Evolutionary conservation across 306 rosid genomes (phyloP).

Genomic region (Cucumis cinereus): DNA sequence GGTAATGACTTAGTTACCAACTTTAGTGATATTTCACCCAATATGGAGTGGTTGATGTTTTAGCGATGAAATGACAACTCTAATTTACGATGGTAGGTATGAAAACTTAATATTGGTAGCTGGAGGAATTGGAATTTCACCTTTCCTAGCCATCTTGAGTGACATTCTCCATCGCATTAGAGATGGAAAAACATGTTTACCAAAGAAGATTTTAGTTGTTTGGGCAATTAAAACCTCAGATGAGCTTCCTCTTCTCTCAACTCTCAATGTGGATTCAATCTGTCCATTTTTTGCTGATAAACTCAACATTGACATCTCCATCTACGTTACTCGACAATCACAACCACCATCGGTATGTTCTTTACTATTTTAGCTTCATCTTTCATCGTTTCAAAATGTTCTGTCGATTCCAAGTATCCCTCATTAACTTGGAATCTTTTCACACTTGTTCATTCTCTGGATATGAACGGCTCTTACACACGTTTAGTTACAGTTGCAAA

Average conservation of each 20-base stretch:
- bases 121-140: conserved; percentile 93
- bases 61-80: neutral
- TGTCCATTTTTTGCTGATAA: conserved; percentile 45
- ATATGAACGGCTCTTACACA: too few species aligned
- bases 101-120: conserved; percentile 81
- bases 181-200: conserved; percentile 61
- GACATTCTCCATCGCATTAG: conserved; percentile 65
- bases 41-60: too few species aligned
- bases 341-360: conserved; percentile 68
- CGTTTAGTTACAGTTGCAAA: too few species aligned
- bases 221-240: conserved; percentile 81
- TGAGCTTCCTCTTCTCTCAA: conserved; percentile 73
- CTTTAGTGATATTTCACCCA: too few species aligned
- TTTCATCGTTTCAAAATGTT: too few species aligned
- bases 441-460: too few species aligned
- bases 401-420: too few species aligned
- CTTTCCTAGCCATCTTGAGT: conserved; percentile 80
- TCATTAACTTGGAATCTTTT: too few species aligned
- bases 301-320: conserved; percentile 39
- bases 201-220: conserved; percentile 47
- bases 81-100: conserved; percentile 30
- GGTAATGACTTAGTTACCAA: too few species aligned
- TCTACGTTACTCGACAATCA: conserved; percentile 73
- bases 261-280: conserved; percentile 50
- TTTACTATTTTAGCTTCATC: neutral